Evolutionary conservation across 1,284 basidiomycete species (phyloP).

Genomic region (Leccinum fallax): DNA sequence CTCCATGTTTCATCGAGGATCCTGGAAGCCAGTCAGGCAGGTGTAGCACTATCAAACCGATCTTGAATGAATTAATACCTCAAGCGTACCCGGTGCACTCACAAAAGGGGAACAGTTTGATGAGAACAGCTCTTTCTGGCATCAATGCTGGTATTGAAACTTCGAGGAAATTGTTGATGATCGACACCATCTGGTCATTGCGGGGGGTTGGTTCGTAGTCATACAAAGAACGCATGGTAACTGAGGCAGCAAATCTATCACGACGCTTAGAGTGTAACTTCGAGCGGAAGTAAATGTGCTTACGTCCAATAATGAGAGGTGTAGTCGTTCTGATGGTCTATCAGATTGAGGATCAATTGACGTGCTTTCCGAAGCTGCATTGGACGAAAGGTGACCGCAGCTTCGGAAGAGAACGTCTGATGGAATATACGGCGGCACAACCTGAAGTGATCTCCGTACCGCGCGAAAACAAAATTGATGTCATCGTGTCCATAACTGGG

Average conservation of each 20-base stretch:
- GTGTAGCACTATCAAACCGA: constrained; percentile 15
- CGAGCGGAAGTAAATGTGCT: neutral
- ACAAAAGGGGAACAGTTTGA: constrained; percentile 28
- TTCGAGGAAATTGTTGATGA: constrained; percentile 17
- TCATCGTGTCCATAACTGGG: constrained; percentile 22
- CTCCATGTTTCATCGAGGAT: constrained; percentile 18
- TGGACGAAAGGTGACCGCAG: constrained; percentile 5
- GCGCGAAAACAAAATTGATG: constrained; percentile 13
- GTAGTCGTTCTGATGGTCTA: constrained; percentile 13
- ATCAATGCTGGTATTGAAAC: constrained; percentile 5
- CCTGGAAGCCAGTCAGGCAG: constrained; percentile 30
- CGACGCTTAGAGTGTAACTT: neutral
- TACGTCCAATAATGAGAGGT: neutral
- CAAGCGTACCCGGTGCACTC: neutral
- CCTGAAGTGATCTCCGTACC: constrained; percentile 20
- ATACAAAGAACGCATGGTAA: constrained; percentile 19
- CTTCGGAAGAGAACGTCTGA: constrained; percentile 11
- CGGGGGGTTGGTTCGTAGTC: constrained; percentile 2
- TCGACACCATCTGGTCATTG: constrained; percentile 22
- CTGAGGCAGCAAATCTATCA: constrained; percentile 21
- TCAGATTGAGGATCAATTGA: constrained; percentile 16
- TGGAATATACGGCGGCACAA: constrained; percentile 20
- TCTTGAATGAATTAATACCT: neutral
- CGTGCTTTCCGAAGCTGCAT: constrained; percentile 20
- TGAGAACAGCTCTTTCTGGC: constrained; percentile 14